phyloP scores from a whole-genome alignment of 1,284 basidiomycete genomes.

The Inonotus obliquus region DNA sequence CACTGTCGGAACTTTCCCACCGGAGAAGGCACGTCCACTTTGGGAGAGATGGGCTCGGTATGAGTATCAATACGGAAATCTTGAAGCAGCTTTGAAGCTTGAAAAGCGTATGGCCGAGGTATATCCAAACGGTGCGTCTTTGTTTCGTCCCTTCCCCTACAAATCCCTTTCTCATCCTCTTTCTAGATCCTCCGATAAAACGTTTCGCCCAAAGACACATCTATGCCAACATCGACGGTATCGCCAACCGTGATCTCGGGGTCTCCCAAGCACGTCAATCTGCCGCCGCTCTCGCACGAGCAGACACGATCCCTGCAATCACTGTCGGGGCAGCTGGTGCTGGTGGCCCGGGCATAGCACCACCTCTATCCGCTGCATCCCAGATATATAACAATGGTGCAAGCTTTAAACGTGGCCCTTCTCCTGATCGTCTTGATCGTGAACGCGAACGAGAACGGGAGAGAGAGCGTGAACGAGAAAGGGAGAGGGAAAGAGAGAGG shows the following conservation, averaged over 20 bases:
- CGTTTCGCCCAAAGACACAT: conserved; percentile 87
- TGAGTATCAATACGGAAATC: conserved; percentile 93
- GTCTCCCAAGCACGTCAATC: conserved; percentile 34
- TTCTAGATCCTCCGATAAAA: conserved; percentile 80
- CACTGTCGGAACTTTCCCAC: conserved; percentile 72
- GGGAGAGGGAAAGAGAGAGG: conserved; percentile 19
- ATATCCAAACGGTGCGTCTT: conserved; percentile 70
- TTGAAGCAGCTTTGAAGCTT: conserved; percentile 85
- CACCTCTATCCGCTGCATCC: conserved; percentile 21
- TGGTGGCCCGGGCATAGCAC: background rate
- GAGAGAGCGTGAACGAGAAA: background rate
- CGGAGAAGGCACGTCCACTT: conserved; percentile 78
- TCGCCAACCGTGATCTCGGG: conserved; percentile 86
- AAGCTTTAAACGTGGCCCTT: conserved; percentile 41
- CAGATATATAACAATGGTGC: conserved; percentile 19
- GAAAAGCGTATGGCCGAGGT: conserved; percentile 85
- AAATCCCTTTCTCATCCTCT: background rate
- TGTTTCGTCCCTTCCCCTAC: background rate
- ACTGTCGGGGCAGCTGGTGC: background rate
- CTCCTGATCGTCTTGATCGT: conserved; percentile 47
- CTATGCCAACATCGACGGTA: conserved; percentile 86
- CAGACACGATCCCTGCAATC: conserved; percentile 41
- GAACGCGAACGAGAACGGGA: conserved; percentile 22
- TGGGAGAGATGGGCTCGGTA: conserved; percentile 97
- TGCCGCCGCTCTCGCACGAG: conserved; percentile 35